Evolutionary conservation across 805 yeast genomes (phyloP), one percentile per base, ranked within the genome.

Genomic region (Candida coquimbonensis): DNA sequence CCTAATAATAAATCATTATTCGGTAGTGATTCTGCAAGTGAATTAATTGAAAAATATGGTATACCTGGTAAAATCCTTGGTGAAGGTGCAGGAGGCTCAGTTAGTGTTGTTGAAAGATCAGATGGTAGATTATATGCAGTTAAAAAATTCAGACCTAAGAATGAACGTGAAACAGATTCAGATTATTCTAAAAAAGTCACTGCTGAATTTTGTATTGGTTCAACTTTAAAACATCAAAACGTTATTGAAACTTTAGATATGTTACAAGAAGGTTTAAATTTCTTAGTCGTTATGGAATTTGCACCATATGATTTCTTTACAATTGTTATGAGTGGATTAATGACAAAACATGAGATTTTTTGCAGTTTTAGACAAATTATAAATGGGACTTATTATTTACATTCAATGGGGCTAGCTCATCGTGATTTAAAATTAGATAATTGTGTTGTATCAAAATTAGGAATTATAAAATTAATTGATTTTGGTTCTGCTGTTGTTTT

Each of bases 71-170:
- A 75, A 50, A 69, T 83, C 21, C 69, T 88, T 42, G 98, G 98
- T 21, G 80, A 90, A 47, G 98, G 98, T 13, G 97, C 97, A 1
- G 90, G 95, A 24, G 97, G 98, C 2, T 83, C 93, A 0, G 98
- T 90, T n/a, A 76, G 84, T 37, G 73, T 87, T 44, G 83, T 89
- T 48, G 77, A 78, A 48, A 75, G 84, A 43, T 62, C 75, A 0
- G 81, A 81, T 52, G 75, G 78, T 24, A 73, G 77, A 49, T 62
- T 87, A 5, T 88, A 77, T 65, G 98, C 98, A 0, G 86, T 91
- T 44, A 90, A 90, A 67, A 85, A 87, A 63, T 89, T 91, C 63
- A 73, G 95, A 49, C 67, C 83, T 9, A 80, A 81, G 54, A 68
- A 76, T 46, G 67, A 74, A 6, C 74, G 74, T 44, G 96, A 87